A percentile compares a stretch with the other conserved stretches of the same genome.
Conservation (phyloP, 495 filamentous ascomycete species). For the Tuber brumale region DNA sequence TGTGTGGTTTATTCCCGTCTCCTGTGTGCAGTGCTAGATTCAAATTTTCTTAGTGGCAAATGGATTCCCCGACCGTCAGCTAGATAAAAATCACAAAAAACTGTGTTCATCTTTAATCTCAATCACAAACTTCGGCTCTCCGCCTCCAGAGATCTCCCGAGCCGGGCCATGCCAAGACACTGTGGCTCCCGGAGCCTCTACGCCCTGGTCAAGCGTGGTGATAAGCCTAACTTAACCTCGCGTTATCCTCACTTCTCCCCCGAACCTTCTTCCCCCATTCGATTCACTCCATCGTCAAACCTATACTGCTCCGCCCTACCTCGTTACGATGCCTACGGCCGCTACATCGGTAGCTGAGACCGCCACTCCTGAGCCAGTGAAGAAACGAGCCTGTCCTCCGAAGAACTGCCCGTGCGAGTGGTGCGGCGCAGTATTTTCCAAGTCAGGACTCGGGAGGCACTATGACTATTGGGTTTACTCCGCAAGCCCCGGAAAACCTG, state of each 20-base stretch:
- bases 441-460: conserved; percentile 29
- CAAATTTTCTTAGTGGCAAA: neutral
- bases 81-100: neutral
- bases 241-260: neutral
- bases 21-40: neutral
- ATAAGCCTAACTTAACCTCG: conserved; percentile 4
- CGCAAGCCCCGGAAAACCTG: conserved; percentile 19
- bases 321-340: neutral
- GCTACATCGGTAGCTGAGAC: neutral
- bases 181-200: neutral
- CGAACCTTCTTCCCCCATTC: neutral
- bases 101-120: neutral
- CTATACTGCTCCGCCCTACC: neutral
- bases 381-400: conserved; percentile 44
- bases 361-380: neutral
- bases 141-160: neutral
- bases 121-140: neutral
- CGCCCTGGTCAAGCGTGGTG: neutral
- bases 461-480: conserved; percentile 36
- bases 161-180: neutral
- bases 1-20: neutral
- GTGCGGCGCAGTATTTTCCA: conserved; percentile 31
- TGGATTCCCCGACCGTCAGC: neutral
- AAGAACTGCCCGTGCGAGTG: conserved; percentile 34
- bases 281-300: neutral